These are phyloP conservation scores for Hypericum perforatum DNA, from an alignment of 345 rosid species.

Conservation along the genomic window DNA sequence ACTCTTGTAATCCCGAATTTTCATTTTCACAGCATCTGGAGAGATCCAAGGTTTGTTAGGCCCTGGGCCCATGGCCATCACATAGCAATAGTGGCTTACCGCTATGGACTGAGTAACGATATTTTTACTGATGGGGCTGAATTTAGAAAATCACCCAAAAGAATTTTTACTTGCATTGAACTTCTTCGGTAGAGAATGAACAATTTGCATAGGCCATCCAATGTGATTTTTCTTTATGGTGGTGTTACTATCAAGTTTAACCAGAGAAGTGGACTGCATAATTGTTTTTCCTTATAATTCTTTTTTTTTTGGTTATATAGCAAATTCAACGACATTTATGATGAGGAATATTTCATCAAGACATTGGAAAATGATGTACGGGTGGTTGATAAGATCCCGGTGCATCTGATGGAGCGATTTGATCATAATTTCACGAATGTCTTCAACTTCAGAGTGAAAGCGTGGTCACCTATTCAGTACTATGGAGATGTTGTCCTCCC, in stretches of 20 bases:
- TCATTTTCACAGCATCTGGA: slow-evolving; percentile 97
- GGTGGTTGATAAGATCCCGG: slow-evolving; percentile 80
- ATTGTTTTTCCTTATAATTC: background rate
- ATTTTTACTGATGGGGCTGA: too few species aligned
- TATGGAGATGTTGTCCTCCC: slow-evolving; percentile 84
- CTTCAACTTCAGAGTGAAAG: slow-evolving; percentile 93
- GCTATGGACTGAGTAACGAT: background rate
- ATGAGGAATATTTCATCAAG: slow-evolving; percentile 68
- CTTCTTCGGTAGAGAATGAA: too few species aligned
- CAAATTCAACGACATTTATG: slow-evolving; percentile 79
- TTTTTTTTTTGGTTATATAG: slow-evolving; percentile 35
- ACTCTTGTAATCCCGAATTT: slow-evolving; percentile 88
- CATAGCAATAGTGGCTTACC: background rate
- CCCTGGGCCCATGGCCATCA: background rate
- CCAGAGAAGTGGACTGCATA: slow-evolving; percentile 1
- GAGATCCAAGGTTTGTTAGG: slow-evolving; percentile 73
- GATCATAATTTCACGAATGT: slow-evolving; percentile 80
- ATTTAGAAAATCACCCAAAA: too few species aligned
- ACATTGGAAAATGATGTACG: slow-evolving; percentile 71
- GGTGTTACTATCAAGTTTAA: background rate
- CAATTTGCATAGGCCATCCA: background rate
- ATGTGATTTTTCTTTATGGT: background rate
- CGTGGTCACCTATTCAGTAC: slow-evolving; percentile 86
- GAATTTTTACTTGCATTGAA: too few species aligned
- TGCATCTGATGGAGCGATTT: slow-evolving; percentile 90